Evolutionary conservation across 1,139 yeast species (phyloP).

Genomic region (Zygosaccharomyces sapae): DNA sequence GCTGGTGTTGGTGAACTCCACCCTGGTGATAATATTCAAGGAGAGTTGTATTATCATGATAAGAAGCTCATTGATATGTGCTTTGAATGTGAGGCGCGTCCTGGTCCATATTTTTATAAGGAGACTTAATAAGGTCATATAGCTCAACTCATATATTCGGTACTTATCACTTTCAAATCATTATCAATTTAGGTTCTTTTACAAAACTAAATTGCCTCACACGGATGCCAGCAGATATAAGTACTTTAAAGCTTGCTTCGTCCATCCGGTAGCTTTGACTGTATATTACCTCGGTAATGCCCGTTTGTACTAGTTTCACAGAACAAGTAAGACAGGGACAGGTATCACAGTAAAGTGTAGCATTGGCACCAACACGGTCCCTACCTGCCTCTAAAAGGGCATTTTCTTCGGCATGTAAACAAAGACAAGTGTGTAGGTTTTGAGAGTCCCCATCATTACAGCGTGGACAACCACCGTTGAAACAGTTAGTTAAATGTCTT

Average conservation of each 20-base stretch:
- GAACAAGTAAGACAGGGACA: conserved; percentile 97
- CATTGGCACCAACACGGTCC: conserved; percentile 64
- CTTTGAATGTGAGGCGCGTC: conserved; percentile 61
- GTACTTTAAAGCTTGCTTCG: conserved; percentile 59
- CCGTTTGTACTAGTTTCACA: conserved; percentile 89
- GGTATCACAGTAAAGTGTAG: conserved; percentile 84
- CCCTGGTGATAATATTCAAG: conserved; percentile 75
- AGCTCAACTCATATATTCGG: background rate
- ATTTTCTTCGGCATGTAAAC: conserved; percentile 96
- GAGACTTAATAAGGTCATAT: conserved; percentile 43
- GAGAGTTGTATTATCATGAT: conserved; percentile 55
- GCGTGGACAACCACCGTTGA: conserved; percentile 89
- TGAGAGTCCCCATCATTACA: conserved; percentile 72
- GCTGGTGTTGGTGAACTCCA: conserved; percentile 87
- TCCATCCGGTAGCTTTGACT: conserved; percentile 94
- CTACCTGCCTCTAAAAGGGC: conserved; percentile 93
- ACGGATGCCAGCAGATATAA: conserved; percentile 66
- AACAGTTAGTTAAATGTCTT: conserved; percentile 78
- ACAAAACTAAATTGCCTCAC: conserved; percentile 60
- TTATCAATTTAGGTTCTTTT: conserved; percentile 29
- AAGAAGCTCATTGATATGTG: conserved; percentile 49
- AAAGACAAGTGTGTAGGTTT: conserved; percentile 76
- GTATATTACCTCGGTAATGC: conserved; percentile 88
- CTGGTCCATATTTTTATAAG: conserved; percentile 72
- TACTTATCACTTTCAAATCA: conserved; percentile 15